Evolutionary conservation across 345 rosid species (phyloP).

Genomic region (Sisymbrium altissimum): DNA sequence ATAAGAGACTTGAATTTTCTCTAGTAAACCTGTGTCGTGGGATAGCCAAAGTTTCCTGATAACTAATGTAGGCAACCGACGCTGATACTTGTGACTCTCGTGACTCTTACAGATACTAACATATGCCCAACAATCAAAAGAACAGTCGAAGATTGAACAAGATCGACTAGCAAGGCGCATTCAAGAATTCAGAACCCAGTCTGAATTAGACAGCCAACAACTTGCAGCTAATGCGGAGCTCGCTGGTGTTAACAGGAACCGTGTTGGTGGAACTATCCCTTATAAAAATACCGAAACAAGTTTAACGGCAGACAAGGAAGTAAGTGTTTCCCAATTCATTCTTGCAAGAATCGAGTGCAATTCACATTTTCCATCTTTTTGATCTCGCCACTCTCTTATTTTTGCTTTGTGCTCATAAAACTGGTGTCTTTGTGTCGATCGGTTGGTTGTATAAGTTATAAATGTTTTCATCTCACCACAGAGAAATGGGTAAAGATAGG

Average conservation of each 20-base stretch:
- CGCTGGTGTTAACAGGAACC: constrained; percentile 40
- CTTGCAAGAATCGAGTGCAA: neutral
- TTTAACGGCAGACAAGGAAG: constrained; percentile 64
- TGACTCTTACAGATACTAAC: constrained; percentile 58
- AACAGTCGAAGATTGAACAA: constrained; percentile 70
- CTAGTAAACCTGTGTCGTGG: neutral
- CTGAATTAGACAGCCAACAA: constrained; percentile 60
- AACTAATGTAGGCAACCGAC: neutral
- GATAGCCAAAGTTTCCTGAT: constrained; percentile 4
- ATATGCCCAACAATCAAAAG: constrained; percentile 89
- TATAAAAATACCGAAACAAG: constrained; percentile 54
- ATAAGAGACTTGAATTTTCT: neutral
- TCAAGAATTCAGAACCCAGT: constrained; percentile 87
- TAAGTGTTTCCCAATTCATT: constrained; percentile 32
- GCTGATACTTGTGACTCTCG: constrained; percentile 7
- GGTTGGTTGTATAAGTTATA: neutral
- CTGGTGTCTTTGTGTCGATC: neutral
- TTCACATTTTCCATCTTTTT: neutral
- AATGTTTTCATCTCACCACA: neutral
- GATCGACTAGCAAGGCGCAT: constrained; percentile 82
- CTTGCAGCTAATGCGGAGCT: constrained; percentile 46
- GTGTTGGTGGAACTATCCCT: constrained; percentile 42
- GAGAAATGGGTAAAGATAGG: neutral
- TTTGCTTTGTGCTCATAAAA: neutral
- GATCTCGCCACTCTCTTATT: neutral